phyloP scores from a whole-genome alignment of 2,329 filamentous ascomycete genomes.

The Aspergillus neoniger region DNA sequence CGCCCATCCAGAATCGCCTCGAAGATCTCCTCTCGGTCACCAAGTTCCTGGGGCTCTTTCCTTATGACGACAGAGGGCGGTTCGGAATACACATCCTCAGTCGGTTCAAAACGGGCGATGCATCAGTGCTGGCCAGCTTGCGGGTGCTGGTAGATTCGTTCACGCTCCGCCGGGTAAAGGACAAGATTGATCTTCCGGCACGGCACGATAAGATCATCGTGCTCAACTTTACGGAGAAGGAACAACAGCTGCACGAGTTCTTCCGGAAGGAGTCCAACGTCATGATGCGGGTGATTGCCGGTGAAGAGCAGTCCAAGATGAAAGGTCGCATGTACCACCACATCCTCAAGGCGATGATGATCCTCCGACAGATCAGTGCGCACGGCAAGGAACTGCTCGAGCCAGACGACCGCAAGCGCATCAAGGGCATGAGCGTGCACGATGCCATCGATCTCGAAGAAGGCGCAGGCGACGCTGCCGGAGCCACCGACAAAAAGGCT shows the following conservation, averaged over 20 bases:
- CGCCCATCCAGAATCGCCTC: constrained; percentile 89
- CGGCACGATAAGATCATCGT: constrained; percentile 71
- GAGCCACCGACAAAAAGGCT: constrained; percentile 68
- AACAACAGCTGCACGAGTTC: constrained; percentile 76
- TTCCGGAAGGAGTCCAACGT: constrained; percentile 81
- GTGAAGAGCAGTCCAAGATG: constrained; percentile 65
- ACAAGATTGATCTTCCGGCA: constrained; percentile 79
- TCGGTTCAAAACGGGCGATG: constrained; percentile 84
- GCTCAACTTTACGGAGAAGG: constrained; percentile 74
- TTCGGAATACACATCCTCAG: constrained; percentile 80
- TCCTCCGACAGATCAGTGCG: constrained; percentile 85
- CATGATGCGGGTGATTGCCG: constrained; percentile 73
- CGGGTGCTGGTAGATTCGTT: constrained; percentile 92
- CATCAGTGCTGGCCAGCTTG: constrained; percentile 75
- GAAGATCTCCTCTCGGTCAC: constrained; percentile 87
- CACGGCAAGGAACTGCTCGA: constrained; percentile 90
- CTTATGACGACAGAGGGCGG: constrained; percentile 75
- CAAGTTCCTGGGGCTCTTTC: constrained; percentile 79
- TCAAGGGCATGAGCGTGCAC: constrained; percentile 78
- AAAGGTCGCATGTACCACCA: constrained; percentile 90
- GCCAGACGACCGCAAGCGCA: constrained; percentile 75
- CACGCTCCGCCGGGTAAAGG: constrained; percentile 86
- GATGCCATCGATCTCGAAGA: constrained; percentile 89
- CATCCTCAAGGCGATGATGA: constrained; percentile 86
- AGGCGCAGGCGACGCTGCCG: constrained; percentile 62